Evolutionary conservation across 192 early-diverging fungal species (phyloP).

Genomic region (Backusella morwellensis): DNA sequence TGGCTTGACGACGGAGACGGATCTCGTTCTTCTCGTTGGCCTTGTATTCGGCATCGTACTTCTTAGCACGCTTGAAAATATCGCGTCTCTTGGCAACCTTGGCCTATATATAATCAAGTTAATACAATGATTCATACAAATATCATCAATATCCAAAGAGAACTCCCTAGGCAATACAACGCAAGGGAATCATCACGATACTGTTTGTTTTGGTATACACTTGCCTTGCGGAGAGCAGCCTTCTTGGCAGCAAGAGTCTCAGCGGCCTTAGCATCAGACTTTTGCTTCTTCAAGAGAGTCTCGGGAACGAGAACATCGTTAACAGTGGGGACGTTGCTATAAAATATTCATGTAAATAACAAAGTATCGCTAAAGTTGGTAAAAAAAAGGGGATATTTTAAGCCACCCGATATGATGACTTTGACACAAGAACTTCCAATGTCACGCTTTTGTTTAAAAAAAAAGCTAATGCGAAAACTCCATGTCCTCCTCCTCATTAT

Average conservation of each 20-base stretch:
- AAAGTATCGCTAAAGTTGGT: background rate
- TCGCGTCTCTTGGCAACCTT: conserved; percentile 78
- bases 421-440: background rate
- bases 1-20: conserved; percentile 92
- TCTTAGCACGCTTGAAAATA: conserved; percentile 99
- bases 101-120: conserved; percentile 33
- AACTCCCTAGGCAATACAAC: background rate
- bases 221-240: conserved; percentile 53
- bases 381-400: conserved; percentile 9
- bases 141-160: background rate
- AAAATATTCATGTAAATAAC: conserved; percentile 3
- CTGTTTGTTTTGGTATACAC: background rate
- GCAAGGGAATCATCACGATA: background rate
- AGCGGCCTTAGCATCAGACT: conserved; percentile 70
- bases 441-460: background rate
- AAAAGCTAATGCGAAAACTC: background rate
- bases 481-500: background rate
- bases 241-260: conserved; percentile 55
- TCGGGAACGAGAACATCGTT: conserved; percentile 81
- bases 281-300: conserved; percentile 86
- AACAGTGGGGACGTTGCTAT: conserved; percentile 58
- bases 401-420: conserved; percentile 12
- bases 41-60: conserved; percentile 97
- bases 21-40: conserved; percentile 86
- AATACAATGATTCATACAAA: background rate